Evolutionary conservation across 2,329 filamentous ascomycete species (phyloP).

Genomic region (Ascochyta fabae): DNA sequence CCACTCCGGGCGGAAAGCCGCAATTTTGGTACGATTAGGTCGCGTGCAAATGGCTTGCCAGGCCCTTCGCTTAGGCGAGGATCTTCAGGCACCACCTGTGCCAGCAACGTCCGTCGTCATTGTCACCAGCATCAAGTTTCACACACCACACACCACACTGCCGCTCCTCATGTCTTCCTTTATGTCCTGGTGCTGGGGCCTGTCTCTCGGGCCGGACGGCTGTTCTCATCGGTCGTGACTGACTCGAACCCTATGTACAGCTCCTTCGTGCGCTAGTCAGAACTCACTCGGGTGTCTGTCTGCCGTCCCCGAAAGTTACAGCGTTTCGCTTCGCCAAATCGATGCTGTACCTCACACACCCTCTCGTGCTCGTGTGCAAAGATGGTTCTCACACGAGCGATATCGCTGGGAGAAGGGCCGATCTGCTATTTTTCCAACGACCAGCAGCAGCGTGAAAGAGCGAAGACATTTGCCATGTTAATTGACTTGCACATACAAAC

Average conservation of each 20-base stretch:
- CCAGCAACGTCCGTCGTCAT: slow-evolving; percentile 3
- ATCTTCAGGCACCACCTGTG: slow-evolving; percentile 18
- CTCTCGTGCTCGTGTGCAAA: slow-evolving; percentile 9
- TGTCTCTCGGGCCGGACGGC: slow-evolving; percentile 9
- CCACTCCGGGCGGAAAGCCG: slow-evolving; percentile 12
- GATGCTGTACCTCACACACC: slow-evolving; percentile 6
- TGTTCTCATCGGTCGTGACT: slow-evolving; percentile 9
- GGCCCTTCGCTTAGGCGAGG: slow-evolving; percentile 15
- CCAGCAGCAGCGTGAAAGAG: neutral
- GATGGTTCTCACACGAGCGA: neutral
- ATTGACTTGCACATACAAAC: neutral
- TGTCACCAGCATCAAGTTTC: slow-evolving; percentile 3
- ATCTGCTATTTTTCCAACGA: too few species aligned
- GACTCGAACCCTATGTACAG: slow-evolving; percentile 12
- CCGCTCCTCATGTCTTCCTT: neutral
- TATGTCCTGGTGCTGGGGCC: neutral
- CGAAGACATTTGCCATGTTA: neutral
- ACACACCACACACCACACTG: neutral
- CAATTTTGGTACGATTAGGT: slow-evolving; percentile 11
- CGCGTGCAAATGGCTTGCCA: slow-evolving; percentile 15
- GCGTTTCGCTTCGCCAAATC: slow-evolving; percentile 6
- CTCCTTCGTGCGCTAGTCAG: slow-evolving; percentile 12
- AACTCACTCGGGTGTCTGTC: slow-evolving; percentile 10
- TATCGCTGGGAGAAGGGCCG: slow-evolving; percentile 2
- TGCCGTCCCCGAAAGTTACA: slow-evolving; percentile 7